phyloP scores from a whole-genome alignment of 169 alveolate genomes.

The Plasmodium billcollinsi region DNA sequence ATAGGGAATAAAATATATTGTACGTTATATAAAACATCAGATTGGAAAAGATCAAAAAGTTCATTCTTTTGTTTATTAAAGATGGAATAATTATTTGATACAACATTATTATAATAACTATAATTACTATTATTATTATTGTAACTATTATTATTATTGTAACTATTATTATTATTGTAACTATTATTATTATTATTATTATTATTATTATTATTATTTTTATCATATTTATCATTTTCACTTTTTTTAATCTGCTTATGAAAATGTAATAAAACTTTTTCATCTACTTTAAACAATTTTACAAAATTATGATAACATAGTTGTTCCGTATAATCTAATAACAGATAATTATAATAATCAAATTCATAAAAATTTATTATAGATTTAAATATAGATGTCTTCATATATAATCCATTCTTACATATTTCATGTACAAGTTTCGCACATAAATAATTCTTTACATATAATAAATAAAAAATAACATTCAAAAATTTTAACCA shows the following conservation, averaged over 20 bases:
- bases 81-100: too few species aligned
- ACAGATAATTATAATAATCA: constrained; percentile 41
- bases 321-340: constrained; percentile 32
- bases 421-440: constrained; percentile 42
- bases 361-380: constrained; percentile 43
- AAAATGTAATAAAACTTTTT: constrained; percentile 1
- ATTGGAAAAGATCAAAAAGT: constrained; percentile 32
- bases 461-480: constrained; percentile 30
- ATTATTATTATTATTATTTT: too few species aligned
- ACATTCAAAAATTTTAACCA: constrained; percentile 47
- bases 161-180: not conserved
- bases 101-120: too few species aligned
- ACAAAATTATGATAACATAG: constrained; percentile 13
- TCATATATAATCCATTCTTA: constrained; percentile 36
- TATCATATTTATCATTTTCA: not conserved
- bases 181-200: too few species aligned
- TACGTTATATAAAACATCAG: constrained; percentile 28
- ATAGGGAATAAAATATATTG: constrained; percentile 43
- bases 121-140: too few species aligned
- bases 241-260: too few species aligned
- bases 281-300: constrained; percentile 16
- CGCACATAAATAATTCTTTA: constrained; percentile 30
- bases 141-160: not conserved
- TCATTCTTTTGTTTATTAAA: too few species aligned
- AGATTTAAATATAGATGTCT: constrained; percentile 39